These are phyloP conservation scores for barrel medic (Medicago truncatula) DNA, from an alignment of 306 rosid genomes.

Conservation along the genomic window DNA sequence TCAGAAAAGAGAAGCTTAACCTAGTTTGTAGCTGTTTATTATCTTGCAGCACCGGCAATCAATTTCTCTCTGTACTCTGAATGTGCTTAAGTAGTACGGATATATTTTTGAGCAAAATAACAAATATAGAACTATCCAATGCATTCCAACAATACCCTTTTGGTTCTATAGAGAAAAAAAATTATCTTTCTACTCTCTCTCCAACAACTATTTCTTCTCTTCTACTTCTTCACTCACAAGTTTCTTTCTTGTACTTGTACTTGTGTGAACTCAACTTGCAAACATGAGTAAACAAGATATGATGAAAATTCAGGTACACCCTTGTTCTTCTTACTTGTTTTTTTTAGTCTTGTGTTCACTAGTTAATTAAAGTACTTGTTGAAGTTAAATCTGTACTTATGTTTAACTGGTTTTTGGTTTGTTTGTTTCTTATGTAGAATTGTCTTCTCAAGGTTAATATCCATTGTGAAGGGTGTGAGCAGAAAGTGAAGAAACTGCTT, in stretches of 20 bases:
- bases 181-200: slow-evolving; percentile 15
- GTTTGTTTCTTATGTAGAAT: slow-evolving; percentile 55
- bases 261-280: not conserved
- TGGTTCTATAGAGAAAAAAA: slow-evolving; percentile 32
- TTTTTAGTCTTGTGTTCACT: slow-evolving; percentile 3
- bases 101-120: slow-evolving; percentile 45
- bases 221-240: slow-evolving; percentile 5
- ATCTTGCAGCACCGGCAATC: slow-evolving; percentile 43
- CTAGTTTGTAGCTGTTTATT: slow-evolving; percentile 42
- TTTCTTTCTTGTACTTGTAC: slow-evolving; percentile 18
- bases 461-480: slow-evolving; percentile 87
- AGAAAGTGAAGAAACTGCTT: slow-evolving; percentile 76
- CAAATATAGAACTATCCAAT: slow-evolving; percentile 47
- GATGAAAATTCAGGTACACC: slow-evolving; percentile 73
- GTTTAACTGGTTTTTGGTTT: slow-evolving; percentile 19
- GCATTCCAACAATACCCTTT: slow-evolving; percentile 53
- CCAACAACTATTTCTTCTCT: slow-evolving; percentile 10
- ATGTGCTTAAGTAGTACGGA: slow-evolving; percentile 44
- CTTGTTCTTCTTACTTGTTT: slow-evolving; percentile 22
- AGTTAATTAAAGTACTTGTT: not conserved
- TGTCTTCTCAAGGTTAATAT: slow-evolving; percentile 79
- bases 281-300: slow-evolving; percentile 83
- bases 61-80: slow-evolving; percentile 21
- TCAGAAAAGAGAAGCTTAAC: slow-evolving; percentile 31
- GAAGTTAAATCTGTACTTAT: slow-evolving; percentile 14